Base-by-base conservation (phyloP, 768 basidiomycete species). In the Tricholoma bakamatsutake region DNA sequence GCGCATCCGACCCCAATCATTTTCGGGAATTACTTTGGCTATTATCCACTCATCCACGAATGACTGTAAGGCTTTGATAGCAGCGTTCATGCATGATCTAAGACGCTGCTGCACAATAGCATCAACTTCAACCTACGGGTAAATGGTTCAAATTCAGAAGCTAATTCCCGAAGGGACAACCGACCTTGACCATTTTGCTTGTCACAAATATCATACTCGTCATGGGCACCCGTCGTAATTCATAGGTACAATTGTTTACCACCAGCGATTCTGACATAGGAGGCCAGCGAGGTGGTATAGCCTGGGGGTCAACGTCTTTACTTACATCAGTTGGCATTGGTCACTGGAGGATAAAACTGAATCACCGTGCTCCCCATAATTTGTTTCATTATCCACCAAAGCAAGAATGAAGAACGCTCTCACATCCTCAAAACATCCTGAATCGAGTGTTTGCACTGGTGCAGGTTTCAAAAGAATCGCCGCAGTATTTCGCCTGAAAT, bases 1-100 rank as follows among this genome's bases (percentile, higher is more conserved):
- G 45, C 88, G 82, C 67, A 93, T 80, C 51, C 87, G 81, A 54
- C 75, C 75, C 95, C 94, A 98, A 53, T 92, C 91, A 4, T 86
- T 81, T 67, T 99, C 97, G 2, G 82, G 80, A 12, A 93, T 71
- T 2, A 61, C 61, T 7, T 70, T 66, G 4, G 62, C 56, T n/a
- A 64, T 55, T 39, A 71, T 56, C 85, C 88, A 93, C 54, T 89
- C 85, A 13, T 74, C 66, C 13, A 81, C 73, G 3, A 87, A 59
- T 2, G 53, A 64, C 43, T 78, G 74, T 11, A 96, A 72, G 7
- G 73, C 70, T 5, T 73, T 64, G 24, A 82, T 72, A 2, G 78
- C 81, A 10, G 83, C 81, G 12, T 78, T 76, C 76, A 91, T 84
- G 7, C 73, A 71, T 2, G 80, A 76, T 35, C 85, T 90, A 31